Evolutionary conservation across 352 stramenopile species (phyloP).

Genomic region (Phytophthora sp.): DNA sequence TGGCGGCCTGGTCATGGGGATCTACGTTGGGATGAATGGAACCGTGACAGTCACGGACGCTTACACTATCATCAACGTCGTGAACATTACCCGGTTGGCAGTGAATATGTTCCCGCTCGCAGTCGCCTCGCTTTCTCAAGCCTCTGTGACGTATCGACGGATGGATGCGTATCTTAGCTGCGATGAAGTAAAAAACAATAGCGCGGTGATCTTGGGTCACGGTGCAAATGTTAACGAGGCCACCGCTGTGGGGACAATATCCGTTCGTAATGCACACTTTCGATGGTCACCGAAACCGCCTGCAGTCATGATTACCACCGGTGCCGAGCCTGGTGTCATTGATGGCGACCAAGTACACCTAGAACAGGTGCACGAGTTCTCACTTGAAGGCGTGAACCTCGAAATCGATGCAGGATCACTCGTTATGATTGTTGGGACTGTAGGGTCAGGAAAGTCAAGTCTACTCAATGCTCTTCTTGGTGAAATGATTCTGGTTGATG

Average conservation of each 20-base stretch:
- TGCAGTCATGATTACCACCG: slow-evolving; percentile 33
- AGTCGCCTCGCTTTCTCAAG: slow-evolving; percentile 34
- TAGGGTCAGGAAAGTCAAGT: slow-evolving; percentile 62
- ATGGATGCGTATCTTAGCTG: slow-evolving; percentile 30
- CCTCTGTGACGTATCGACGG: slow-evolving; percentile 27
- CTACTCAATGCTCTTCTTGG: slow-evolving; percentile 56
- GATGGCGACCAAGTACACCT: background rate
- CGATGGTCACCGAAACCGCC: slow-evolving; percentile 18
- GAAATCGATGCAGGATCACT: slow-evolving; percentile 63
- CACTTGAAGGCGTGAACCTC: slow-evolving; percentile 52
- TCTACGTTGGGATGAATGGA: slow-evolving; percentile 46
- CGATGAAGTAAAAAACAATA: slow-evolving; percentile 29
- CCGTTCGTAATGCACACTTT: slow-evolving; percentile 23
- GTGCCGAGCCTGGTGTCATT: slow-evolving; percentile 13
- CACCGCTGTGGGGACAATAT: slow-evolving; percentile 16
- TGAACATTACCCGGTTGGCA: slow-evolving; percentile 40
- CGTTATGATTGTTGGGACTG: slow-evolving; percentile 59
- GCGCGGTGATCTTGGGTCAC: no score
- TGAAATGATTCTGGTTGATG: slow-evolving; percentile 47
- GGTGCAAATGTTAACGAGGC: no score
- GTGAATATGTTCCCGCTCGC: slow-evolving; percentile 36
- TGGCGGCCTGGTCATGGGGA: slow-evolving; percentile 38
- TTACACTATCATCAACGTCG: slow-evolving; percentile 46
- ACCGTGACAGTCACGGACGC: slow-evolving; percentile 50
- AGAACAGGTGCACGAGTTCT: slow-evolving; percentile 20